A percentile compares a stretch with the other conserved stretches of the same genome.
phyloP scores from a whole-genome alignment of 2,329 filamentous ascomycete species.

The Trichophyton verrucosum region DNA sequence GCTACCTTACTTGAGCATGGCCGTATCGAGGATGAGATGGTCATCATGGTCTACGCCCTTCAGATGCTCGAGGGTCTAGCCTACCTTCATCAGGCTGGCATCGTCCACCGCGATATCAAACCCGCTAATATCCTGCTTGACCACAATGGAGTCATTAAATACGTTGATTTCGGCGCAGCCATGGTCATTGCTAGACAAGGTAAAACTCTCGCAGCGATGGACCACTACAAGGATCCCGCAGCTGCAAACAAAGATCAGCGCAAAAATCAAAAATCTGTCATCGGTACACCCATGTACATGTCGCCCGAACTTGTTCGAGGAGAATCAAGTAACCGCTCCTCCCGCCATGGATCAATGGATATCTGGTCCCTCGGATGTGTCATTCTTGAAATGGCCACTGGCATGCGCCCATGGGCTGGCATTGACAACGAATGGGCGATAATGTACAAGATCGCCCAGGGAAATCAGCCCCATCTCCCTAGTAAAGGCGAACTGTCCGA shows the following conservation, averaged over 20 bases:
- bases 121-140: constrained; percentile 58
- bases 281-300: constrained; percentile 99
- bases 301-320: constrained; percentile 97
- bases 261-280: constrained; percentile 75
- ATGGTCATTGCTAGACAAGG: constrained; percentile 94
- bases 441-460: constrained; percentile 99
- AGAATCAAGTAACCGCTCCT: constrained; percentile 56
- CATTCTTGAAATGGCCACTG: constrained; percentile 94
- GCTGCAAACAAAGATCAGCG: constrained; percentile 19
- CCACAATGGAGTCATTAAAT: constrained; percentile 97
- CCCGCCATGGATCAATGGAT: constrained; percentile 60
- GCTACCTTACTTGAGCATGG: constrained; percentile 86
- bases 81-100: constrained; percentile 43
- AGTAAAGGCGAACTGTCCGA: constrained; percentile 70
- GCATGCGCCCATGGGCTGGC: constrained; percentile 82
- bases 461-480: constrained; percentile 80
- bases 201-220: constrained; percentile 62
- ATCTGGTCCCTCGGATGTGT: constrained; percentile 57
- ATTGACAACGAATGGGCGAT: constrained; percentile 99
- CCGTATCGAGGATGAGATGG: constrained; percentile 55
- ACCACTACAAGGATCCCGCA: constrained; percentile 36
- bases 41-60: constrained; percentile 56
- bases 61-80: constrained; percentile 47
- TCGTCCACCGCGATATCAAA: constrained; percentile 52
- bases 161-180: constrained; percentile 94